Conservation (phyloP, 352 stramenopile genomes). For the Pythium dissotocum region DNA sequence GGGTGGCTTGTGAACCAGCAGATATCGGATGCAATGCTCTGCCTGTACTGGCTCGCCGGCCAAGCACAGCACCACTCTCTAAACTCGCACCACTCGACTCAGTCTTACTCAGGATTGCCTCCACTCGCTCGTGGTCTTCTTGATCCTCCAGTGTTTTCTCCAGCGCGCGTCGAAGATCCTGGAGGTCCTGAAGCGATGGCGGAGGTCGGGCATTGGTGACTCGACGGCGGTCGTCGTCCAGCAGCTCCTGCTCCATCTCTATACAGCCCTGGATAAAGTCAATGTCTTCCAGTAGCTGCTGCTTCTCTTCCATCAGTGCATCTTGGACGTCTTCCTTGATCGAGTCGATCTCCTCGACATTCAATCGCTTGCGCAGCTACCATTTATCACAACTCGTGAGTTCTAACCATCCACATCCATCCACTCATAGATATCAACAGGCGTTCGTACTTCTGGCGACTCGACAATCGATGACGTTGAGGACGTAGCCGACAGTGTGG, state of each 20-base stretch:
- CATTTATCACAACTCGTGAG: not conserved
- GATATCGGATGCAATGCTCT: not conserved
- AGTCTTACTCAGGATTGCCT: slow-evolving; percentile 23
- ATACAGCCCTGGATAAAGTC: slow-evolving; percentile 86
- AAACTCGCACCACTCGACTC: slow-evolving; percentile 4
- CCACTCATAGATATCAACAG: not conserved
- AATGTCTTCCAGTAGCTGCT: slow-evolving; percentile 76
- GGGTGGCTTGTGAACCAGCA: not conserved
- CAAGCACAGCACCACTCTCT: not conserved
- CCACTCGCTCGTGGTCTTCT: slow-evolving; percentile 19
- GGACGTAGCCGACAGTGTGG: slow-evolving; percentile 60
- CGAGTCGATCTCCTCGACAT: slow-evolving; percentile 74
- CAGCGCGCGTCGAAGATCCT: slow-evolving; percentile 51
- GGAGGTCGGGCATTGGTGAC: slow-evolving; percentile 35
- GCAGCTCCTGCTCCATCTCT: slow-evolving; percentile 85
- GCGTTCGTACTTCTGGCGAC: slow-evolving; percentile 41
- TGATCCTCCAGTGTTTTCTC: slow-evolving; percentile 69
- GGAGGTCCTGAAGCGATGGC: slow-evolving; percentile 66
- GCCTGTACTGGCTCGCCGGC: not conserved
- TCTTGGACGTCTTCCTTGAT: slow-evolving; percentile 63
- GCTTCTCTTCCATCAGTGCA: slow-evolving; percentile 55
- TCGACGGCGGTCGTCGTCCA: slow-evolving; percentile 68
- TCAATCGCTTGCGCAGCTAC: slow-evolving; percentile 48
- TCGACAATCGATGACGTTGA: slow-evolving; percentile 58
- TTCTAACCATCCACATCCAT: not conserved